These are phyloP conservation scores for Euphorbia tirucalli DNA, from an alignment of 345 rosid genomes.

Conservation along the genomic window DNA sequence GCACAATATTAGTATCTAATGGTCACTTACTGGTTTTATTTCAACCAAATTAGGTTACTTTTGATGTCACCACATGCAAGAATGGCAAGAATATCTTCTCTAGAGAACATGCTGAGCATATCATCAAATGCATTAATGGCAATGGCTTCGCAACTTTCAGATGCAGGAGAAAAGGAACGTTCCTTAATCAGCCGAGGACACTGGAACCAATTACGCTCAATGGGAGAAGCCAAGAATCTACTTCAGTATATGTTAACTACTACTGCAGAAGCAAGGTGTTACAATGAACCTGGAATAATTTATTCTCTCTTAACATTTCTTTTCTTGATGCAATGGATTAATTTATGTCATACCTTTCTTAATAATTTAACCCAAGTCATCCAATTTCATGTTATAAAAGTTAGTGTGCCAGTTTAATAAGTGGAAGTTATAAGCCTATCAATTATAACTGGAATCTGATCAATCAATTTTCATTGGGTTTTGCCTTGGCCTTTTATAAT, in stretches of 20 bases:
- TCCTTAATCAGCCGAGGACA: slow-evolving; percentile 85
- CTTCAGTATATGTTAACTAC: slow-evolving; percentile 92
- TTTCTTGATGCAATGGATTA: neutral
- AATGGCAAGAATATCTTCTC: slow-evolving; percentile 82
- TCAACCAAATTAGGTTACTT: slow-evolving; percentile 9
- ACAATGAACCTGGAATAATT: neutral
- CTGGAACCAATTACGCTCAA: slow-evolving; percentile 95
- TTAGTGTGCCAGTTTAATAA: neutral
- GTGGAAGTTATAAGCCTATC: neutral
- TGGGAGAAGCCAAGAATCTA: slow-evolving; percentile 95
- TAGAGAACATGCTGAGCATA: slow-evolving; percentile 85
- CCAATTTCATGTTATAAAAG: neutral
- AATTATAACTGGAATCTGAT: neutral
- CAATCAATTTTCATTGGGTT: neutral
- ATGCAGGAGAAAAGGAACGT: slow-evolving; percentile 94
- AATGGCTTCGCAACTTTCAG: slow-evolving; percentile 98
- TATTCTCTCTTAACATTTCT: too few relatives aligned
- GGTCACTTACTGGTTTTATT: slow-evolving; percentile 14
- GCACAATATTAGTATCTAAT: neutral
- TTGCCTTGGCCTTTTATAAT: slow-evolving; percentile 1
- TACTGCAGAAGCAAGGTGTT: slow-evolving; percentile 73
- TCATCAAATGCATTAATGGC: slow-evolving; percentile 91
- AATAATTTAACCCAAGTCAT: neutral
- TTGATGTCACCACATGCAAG: slow-evolving; percentile 72
- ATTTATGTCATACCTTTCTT: neutral